These are phyloP conservation scores for Tricladium varicosporioides DNA, from an alignment of 2,329 filamentous ascomycete species.

Conservation along the genomic window DNA sequence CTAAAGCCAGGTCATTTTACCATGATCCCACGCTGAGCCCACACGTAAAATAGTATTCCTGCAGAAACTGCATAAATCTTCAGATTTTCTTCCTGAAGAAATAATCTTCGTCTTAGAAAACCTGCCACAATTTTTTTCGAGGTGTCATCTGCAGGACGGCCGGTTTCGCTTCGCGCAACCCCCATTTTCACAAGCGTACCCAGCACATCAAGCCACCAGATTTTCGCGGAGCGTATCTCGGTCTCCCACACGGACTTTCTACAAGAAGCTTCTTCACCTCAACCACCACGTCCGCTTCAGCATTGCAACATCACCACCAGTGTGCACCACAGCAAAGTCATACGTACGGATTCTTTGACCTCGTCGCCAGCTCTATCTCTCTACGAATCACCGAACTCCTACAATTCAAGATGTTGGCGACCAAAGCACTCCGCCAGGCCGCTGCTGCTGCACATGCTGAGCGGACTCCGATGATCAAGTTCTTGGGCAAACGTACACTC, in stretches of 20 bases:
- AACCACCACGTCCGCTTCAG: background rate
- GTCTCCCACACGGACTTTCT: background rate
- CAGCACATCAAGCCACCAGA: constrained; percentile 1
- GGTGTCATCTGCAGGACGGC: background rate
- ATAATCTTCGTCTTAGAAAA: background rate
- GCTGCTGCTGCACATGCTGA: constrained; percentile 32
- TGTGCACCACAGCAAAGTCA: constrained; percentile 9
- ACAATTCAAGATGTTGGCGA: constrained; percentile 36
- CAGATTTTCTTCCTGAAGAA: background rate
- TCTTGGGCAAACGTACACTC: constrained; percentile 39
- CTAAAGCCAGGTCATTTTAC: background rate
- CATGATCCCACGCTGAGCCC: background rate
- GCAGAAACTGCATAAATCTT: background rate
- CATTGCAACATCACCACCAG: background rate
- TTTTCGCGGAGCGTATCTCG: background rate
- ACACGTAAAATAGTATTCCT: background rate
- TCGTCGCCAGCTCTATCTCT: constrained; percentile 13
- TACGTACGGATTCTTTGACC: constrained; percentile 14
- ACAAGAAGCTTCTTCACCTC: constrained; percentile 2
- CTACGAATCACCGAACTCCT: background rate
- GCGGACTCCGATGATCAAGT: constrained; percentile 41
- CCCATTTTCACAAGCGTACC: background rate
- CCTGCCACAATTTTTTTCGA: background rate
- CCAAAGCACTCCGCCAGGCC: constrained; percentile 37
- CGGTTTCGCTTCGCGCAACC: background rate